These are phyloP conservation scores for Pontederia crassipes DNA, from an alignment of 176 grass and related monocot species.

Conservation along the genomic window DNA sequence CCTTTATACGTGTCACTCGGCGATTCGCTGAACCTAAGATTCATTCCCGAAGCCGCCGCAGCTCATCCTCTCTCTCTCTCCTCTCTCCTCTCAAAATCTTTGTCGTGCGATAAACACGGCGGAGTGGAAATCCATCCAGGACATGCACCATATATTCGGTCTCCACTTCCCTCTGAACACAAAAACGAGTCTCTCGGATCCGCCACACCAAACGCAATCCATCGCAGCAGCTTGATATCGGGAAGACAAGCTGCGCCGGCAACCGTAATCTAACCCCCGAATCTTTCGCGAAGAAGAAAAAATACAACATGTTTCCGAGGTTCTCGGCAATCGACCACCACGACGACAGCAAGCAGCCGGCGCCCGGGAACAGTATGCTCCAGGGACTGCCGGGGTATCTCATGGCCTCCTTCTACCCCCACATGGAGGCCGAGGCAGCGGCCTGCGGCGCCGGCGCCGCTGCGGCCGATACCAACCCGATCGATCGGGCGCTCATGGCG, in stretches of 20 bases:
- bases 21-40: background rate
- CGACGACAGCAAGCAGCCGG: background rate
- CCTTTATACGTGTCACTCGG: background rate
- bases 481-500: slow-evolving; percentile 57
- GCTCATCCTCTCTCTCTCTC: background rate
- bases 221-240: too few relatives aligned
- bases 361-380: background rate
- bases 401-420: slow-evolving; percentile 12
- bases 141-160: background rate
- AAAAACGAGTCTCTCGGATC: background rate
- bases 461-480: background rate
- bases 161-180: background rate
- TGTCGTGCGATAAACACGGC: background rate
- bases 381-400: background rate
- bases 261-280: too few relatives aligned
- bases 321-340: background rate
- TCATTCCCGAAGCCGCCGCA: background rate
- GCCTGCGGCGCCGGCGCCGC: background rate
- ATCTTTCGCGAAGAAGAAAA: too few relatives aligned
- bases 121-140: background rate
- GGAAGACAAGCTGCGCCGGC: too few relatives aligned
- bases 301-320: background rate
- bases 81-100: background rate
- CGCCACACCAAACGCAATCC: background rate
- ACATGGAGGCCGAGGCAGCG: slow-evolving; percentile 1